These are phyloP conservation scores for Sclerotinia subarctica DNA, from an alignment of 2,329 filamentous ascomycete species.

Conservation along the genomic window DNA sequence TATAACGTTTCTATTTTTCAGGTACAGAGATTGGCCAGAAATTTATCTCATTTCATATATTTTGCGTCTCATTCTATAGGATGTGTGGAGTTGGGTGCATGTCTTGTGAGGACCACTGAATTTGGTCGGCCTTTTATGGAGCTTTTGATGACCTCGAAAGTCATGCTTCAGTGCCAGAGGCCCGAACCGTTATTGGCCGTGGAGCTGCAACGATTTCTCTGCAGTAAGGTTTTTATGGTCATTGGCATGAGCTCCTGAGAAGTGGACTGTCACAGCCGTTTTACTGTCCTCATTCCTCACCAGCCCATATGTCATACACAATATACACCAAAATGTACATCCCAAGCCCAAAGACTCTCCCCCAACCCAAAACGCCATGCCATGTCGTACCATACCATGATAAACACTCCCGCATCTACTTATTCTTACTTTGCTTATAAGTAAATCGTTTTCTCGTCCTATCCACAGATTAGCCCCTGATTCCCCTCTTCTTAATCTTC, in stretches of 20 bases:
- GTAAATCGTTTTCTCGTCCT: constrained; percentile 66
- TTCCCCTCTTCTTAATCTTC: background rate
- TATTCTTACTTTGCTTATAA: constrained; percentile 71
- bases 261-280: background rate
- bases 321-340: constrained; percentile 12
- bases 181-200: background rate
- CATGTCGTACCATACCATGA: background rate
- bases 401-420: constrained; percentile 28
- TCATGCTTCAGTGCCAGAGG: background rate
- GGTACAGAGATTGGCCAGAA: background rate
- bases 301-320: background rate
- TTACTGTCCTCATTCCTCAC: background rate
- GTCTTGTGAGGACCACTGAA: background rate
- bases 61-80: background rate
- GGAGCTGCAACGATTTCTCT: background rate
- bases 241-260: background rate
- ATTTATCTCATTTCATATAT: background rate
- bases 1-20: constrained; percentile 13
- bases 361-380: constrained; percentile 24
- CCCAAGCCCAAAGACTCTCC: background rate
- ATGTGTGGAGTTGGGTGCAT: background rate
- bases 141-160: background rate
- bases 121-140: background rate
- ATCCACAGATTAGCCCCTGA: constrained; percentile 16
- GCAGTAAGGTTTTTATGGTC: background rate